Evolutionary conservation across 768 basidiomycete species (phyloP).

Genomic region (Paxillus ammoniavirescens): DNA sequence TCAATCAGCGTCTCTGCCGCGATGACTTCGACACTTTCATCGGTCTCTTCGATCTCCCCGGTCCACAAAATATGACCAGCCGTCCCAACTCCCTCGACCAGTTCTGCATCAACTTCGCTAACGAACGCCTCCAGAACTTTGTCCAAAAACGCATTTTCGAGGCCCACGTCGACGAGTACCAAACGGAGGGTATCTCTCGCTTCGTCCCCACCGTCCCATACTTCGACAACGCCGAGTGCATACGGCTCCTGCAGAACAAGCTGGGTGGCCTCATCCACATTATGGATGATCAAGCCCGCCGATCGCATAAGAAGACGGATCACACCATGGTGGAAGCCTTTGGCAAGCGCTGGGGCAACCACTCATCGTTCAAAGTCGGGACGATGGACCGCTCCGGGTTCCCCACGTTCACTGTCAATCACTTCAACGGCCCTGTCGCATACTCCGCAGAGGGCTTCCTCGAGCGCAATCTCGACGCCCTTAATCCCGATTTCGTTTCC

Average conservation of each 20-base stretch:
- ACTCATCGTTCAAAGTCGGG: conserved; percentile 87
- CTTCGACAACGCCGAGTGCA: conserved; percentile 89
- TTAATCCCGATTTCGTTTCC: conserved; percentile 92
- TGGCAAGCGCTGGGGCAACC: conserved; percentile 91
- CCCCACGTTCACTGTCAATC: conserved; percentile 87
- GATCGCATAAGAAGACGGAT: conserved; percentile 87
- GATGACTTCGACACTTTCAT: conserved; percentile 93
- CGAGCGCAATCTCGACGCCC: conserved; percentile 81
- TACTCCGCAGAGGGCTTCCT: conserved; percentile 92
- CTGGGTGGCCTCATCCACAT: conserved; percentile 95
- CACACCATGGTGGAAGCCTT: conserved; percentile 94
- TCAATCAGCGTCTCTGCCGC: conserved; percentile 92
- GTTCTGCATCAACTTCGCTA: conserved; percentile 95
- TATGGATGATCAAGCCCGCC: conserved; percentile 93
- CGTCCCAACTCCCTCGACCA: conserved; percentile 93
- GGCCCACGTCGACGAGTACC: conserved; percentile 78
- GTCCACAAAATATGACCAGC: conserved; percentile 85
- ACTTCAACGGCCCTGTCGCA: conserved; percentile 87
- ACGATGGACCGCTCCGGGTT: conserved; percentile 71
- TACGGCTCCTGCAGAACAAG: conserved; percentile 79
- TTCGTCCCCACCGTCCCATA: conserved; percentile 71
- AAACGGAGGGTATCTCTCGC: conserved; percentile 72
- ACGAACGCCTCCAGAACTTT: conserved; percentile 87
- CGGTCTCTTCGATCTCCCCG: conserved; percentile 91
- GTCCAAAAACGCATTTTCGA: conserved; percentile 80